A percentile compares a stretch with the other conserved stretches of the same genome.
phyloP scores from a whole-genome alignment of 148 eudicot genomes.

The Polygonum aviculare region DNA sequence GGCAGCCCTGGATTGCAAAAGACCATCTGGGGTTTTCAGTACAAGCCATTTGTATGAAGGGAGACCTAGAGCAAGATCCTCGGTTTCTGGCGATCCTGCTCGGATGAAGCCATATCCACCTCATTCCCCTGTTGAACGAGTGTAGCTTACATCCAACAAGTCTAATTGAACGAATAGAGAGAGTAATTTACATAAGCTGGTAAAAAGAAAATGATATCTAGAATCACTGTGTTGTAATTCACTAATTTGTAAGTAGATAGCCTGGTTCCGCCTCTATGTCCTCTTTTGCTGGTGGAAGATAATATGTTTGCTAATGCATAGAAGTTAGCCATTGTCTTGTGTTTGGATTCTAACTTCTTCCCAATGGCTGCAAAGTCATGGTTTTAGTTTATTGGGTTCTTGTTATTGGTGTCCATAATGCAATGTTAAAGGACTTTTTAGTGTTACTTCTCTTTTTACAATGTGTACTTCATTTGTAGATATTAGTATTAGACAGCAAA shows the following conservation, averaged over 20 bases:
- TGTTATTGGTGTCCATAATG: not conserved
- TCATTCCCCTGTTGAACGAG: constrained; percentile 61
- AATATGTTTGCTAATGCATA: not conserved
- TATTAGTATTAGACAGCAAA: not conserved
- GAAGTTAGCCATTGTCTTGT: not conserved
- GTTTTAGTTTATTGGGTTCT: not conserved
- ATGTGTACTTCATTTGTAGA: not conserved
- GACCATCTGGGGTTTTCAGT: constrained; percentile 35
- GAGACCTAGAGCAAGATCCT: constrained; percentile 15
- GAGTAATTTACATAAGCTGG: not conserved
- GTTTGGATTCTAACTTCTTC: not conserved
- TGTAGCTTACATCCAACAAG: not conserved
- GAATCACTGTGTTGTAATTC: not conserved
- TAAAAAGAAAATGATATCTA: not conserved
- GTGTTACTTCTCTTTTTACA: too few species aligned
- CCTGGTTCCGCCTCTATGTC: not conserved
- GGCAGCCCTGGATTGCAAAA: constrained; percentile 43
- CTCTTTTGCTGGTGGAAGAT: not conserved
- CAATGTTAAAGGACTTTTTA: too few species aligned
- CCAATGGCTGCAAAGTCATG: not conserved
- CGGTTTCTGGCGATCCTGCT: constrained; percentile 12
- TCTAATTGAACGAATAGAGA: not conserved
- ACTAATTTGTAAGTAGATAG: not conserved
- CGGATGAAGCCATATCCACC: constrained; percentile 41
- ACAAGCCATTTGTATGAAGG: constrained; percentile 22